Base-by-base conservation (phyloP, 805 yeast species). In the Barnettozyma botsteinii region DNA sequence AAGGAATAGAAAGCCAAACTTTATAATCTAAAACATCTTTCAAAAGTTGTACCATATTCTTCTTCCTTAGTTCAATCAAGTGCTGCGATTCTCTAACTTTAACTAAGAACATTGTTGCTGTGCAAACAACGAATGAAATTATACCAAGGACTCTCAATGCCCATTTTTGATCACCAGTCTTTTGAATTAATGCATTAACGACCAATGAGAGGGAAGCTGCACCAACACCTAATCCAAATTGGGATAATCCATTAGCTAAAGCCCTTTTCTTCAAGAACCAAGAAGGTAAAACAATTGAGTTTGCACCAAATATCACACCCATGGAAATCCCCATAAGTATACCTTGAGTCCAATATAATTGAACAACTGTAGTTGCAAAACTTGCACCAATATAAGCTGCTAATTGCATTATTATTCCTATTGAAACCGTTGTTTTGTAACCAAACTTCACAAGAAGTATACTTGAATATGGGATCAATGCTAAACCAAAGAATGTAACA, bases 261-360 rank as follows among this genome's bases (percentile, higher is more conserved):
- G 79, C 79, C 48, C 89, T 66, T 43, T 64, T 78, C 47, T 74
- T 79, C 32, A 74, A 59, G 55, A 84, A 84, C 82, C 85, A 83
- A 40, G 77, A 85, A 0, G 88, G 87, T 20, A 83, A 51, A 12
- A 81, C 59, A 2, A 77, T 68, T 17, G 77, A 61, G 5, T 75
- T 77, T 1, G 91, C 82, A 4, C 78, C 67, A 38, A 76, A 72
- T 26, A 78, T 64, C 13, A 77, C 55, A 0, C 85, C 77, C 26
- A 66, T 65, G 1, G 66, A 56, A 24, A 73, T 52, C 24, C 87
- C 83, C 38, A 70, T 72, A 31, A 83, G 44, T 3, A 81, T 64
- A 22, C 91, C 89, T 59, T 83, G 89, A 7, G 85, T 75, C 30
- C 79, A 56, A 51, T 71, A 79, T 12, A 84, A 53, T 46, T 84